Evolutionary conservation across 108 stramenopile species (phyloP), one percentile per base, ranked within the genome.

Genomic region (Parmales sp.): DNA sequence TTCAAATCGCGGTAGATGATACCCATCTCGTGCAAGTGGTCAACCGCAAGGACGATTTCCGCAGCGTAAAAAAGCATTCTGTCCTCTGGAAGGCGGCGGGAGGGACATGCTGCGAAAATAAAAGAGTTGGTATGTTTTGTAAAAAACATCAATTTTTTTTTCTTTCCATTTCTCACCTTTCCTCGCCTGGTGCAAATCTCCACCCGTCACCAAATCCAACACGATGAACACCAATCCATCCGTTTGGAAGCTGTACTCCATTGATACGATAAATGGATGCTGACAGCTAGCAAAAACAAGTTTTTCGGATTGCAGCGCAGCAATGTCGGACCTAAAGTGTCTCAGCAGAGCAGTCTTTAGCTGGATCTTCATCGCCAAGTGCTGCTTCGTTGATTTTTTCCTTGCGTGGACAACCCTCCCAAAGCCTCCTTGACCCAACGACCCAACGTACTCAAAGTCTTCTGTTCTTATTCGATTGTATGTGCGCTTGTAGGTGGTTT

Each of bases 1-100:
- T 86, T 86, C 37, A 86, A 66, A 46, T 86, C 84, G 16, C 85
- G 69, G 77, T 86, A 81, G 38, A 86, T 79, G 69, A 86, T 86
- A 49, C 79, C 79, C 25, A 67, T 70, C 38, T 43, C 20, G 45
- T 86, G 85, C 65, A 86, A 54, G 49, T 78, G 77, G 48, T 83
- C 81, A 31, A 86, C 67, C 37, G 85, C 85, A 18, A 80, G 68
- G 16, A 80, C 71, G 50, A 86, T 80, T 49, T 86, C 85, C 22
- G 78, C 85, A 2, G 80, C 71, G 65, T 86, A 86, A 51, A 86
- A 86, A 20, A 68, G 50, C n/a, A 79, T 81, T 26, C 72, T 69
- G 3, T 75, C 64, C 44, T 84, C 83, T 37, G 77, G 69, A 29
- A 86, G 69, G 16, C 78, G 37, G 23, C 85, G 39, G 18, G 49